Conservation (phyloP, 208 protist species). For the Acanthamoeba rhysodes region DNA sequence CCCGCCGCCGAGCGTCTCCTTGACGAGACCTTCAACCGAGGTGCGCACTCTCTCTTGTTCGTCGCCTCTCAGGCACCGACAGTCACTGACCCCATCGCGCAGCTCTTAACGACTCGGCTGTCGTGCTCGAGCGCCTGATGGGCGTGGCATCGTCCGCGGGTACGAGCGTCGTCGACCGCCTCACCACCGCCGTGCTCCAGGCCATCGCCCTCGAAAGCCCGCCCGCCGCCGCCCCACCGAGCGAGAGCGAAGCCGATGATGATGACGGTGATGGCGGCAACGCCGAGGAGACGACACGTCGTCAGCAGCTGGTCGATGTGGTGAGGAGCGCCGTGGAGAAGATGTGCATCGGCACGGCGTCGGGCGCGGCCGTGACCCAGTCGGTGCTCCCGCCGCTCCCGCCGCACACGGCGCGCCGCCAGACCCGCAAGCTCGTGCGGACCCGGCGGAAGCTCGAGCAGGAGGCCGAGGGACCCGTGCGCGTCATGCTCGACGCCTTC, state of each 20-base stretch:
- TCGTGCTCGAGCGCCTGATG: slow-evolving; percentile 14
- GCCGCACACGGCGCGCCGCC: slow-evolving; percentile 41
- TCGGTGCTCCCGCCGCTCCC: neutral
- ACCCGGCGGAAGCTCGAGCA: neutral
- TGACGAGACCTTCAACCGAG: neutral
- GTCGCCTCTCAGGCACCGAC: too few relatives aligned
- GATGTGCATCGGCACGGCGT: slow-evolving; percentile 50
- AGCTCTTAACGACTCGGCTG: neutral
- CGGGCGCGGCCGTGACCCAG: neutral
- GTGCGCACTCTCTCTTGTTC: neutral
- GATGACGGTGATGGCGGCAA: neutral
- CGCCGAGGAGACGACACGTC: neutral
- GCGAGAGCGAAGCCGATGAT: neutral
- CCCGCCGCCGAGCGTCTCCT: neutral
- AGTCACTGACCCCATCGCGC: neutral
- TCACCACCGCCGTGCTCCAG: neutral
- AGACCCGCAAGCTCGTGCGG: slow-evolving; percentile 30
- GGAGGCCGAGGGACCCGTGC: slow-evolving; percentile 35
- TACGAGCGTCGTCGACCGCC: neutral
- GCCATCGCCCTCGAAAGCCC: neutral
- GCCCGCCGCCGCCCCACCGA: neutral
- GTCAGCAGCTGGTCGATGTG: neutral
- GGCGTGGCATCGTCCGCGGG: neutral
- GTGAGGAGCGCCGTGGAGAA: slow-evolving; percentile 6
- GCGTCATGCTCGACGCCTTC: neutral